These are phyloP conservation scores for Penicillium sp. DNA, from an alignment of 2,329 filamentous ascomycete genomes.

Conservation along the genomic window DNA sequence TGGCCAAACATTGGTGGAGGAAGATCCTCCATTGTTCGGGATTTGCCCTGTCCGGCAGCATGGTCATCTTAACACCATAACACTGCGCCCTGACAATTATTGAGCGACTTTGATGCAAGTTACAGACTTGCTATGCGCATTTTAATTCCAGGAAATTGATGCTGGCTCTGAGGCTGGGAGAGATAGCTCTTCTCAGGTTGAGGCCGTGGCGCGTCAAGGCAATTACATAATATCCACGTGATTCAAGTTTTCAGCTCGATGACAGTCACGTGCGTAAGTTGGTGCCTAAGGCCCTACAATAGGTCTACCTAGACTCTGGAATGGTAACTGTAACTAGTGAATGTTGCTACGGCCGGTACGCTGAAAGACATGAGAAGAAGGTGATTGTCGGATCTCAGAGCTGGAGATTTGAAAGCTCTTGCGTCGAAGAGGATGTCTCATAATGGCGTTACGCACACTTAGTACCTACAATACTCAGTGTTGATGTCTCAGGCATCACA, in stretches of 20 bases:
- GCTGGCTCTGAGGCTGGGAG: background rate
- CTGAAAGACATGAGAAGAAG: too few species aligned
- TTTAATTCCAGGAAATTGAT: background rate
- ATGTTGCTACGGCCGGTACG: background rate
- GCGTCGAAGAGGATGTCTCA: too few species aligned
- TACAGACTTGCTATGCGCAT: background rate
- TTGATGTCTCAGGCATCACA: too few species aligned
- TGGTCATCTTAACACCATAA: constrained; percentile 13
- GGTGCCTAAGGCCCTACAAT: background rate
- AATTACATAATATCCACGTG: constrained; percentile 1
- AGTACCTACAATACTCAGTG: too few species aligned
- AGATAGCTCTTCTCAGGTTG: constrained; percentile 5
- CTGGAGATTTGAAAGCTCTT: background rate
- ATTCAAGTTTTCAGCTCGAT: accelerated
- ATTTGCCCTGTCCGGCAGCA: constrained; percentile 22
- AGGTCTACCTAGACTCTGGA: background rate
- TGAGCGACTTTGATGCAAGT: background rate
- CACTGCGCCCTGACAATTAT: constrained; percentile 3
- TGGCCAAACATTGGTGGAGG: constrained; percentile 36
- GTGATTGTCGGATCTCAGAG: too few species aligned
- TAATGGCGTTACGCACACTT: too few species aligned
- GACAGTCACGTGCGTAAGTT: background rate
- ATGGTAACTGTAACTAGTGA: background rate
- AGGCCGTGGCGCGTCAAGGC: background rate
- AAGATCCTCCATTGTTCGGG: constrained; percentile 39